phyloP scores from a whole-genome alignment of 1,284 basidiomycete species.

The Trichosporon sp. region DNA sequence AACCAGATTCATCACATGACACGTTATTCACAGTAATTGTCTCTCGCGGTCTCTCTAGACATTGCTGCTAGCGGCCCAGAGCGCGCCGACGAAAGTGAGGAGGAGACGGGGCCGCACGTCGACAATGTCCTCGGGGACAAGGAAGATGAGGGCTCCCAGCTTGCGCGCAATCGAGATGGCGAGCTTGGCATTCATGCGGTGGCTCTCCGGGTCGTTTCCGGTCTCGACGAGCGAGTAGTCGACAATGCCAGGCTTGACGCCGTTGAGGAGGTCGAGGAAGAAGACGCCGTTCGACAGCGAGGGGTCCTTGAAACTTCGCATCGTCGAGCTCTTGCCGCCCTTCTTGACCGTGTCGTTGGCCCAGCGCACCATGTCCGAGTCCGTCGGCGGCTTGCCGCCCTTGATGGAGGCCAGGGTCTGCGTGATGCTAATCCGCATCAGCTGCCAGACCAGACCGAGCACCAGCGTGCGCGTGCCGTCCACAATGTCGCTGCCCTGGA shows the following conservation, averaged over 20 bases:
- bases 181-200: conserved; percentile 90
- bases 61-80: conserved; percentile 44
- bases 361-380: conserved; percentile 94
- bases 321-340: conserved; percentile 66
- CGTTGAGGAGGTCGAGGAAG: conserved; percentile 91
- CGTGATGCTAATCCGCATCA: conserved; percentile 87
- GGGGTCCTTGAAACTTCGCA: conserved; percentile 93
- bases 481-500: conserved; percentile 96
- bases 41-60: background rate
- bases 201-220: conserved; percentile 67
- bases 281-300: conserved; percentile 87
- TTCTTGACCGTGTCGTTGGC: conserved; percentile 87
- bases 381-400: conserved; percentile 75
- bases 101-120: conserved; percentile 78
- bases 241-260: conserved; percentile 89
- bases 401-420: conserved; percentile 83
- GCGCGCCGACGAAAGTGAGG: conserved; percentile 62
- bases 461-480: conserved; percentile 89
- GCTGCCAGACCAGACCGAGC: conserved; percentile 94
- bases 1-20: conserved; percentile 13
- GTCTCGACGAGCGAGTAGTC: conserved; percentile 79
- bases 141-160: conserved; percentile 94
- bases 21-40: background rate
- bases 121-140: conserved; percentile 93
- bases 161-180: conserved; percentile 98